These are phyloP conservation scores for Pleurotus platypus DNA, from an alignment of 768 basidiomycete genomes.

Conservation along the genomic window DNA sequence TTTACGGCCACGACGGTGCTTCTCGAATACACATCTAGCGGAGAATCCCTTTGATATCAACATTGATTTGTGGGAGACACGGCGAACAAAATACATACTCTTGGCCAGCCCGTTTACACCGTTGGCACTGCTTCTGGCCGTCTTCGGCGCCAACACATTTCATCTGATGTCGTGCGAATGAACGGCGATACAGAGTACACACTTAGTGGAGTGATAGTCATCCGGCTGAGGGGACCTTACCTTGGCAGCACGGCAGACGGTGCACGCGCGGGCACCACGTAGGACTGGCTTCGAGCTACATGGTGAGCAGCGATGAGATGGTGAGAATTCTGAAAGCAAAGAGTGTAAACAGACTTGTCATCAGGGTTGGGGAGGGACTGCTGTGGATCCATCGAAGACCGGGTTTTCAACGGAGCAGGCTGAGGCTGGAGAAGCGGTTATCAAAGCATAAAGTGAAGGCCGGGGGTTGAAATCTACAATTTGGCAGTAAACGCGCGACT, in stretches of 20 bases:
- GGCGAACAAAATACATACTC: conserved; percentile 45
- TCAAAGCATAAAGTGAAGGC: conserved; percentile 28
- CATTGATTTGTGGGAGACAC: conserved; percentile 11
- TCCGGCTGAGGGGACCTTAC: conserved; percentile 28
- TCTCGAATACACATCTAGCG: conserved; percentile 78
- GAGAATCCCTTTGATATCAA: conserved; percentile 10
- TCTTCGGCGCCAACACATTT: conserved; percentile 90
- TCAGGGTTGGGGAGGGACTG: conserved; percentile 26
- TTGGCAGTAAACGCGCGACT: conserved; percentile 5
- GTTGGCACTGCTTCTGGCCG: conserved; percentile 75
- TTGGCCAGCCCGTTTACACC: conserved; percentile 76
- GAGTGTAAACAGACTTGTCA: conserved; percentile 27
- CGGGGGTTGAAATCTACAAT: conserved; percentile 15
- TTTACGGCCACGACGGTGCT: conserved; percentile 84
- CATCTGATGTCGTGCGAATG: conserved; percentile 49
- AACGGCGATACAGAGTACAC: background rate
- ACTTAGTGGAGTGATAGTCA: conserved; percentile 12
- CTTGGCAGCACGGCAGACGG: conserved; percentile 83
- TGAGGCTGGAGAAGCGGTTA: conserved; percentile 31
- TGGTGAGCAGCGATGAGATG: conserved; percentile 7
- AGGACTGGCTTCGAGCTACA: conserved; percentile 42
- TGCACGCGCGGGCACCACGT: conserved; percentile 67
- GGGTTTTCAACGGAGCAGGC: conserved; percentile 29
- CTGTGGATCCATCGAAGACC: conserved; percentile 35
- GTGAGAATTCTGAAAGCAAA: conserved; percentile 6